Evolutionary conservation across 495 filamentous ascomycete species (phyloP).

Genomic region (Penicillium macrosclerotiorum): DNA sequence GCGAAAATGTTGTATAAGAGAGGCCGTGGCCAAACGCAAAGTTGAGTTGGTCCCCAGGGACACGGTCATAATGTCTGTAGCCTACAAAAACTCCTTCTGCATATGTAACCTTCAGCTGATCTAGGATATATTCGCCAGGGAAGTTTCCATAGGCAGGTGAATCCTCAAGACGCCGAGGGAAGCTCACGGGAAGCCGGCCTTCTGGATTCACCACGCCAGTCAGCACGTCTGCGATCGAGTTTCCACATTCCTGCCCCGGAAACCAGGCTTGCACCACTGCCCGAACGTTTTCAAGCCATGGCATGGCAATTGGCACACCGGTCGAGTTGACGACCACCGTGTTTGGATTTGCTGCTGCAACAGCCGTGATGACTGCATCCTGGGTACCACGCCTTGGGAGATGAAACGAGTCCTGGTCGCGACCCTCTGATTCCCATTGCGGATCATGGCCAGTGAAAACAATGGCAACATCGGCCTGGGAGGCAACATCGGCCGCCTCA

Average conservation of each 20-base stretch:
- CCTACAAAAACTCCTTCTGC: neutral
- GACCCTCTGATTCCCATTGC: conserved; percentile 89
- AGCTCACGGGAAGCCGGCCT: neutral
- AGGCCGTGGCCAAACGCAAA: neutral
- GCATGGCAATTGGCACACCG: neutral
- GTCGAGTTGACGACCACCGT: neutral
- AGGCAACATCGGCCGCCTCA: conserved; percentile 61
- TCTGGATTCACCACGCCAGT: neutral
- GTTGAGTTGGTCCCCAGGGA: neutral
- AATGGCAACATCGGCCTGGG: conserved; percentile 68
- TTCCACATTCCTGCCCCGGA: neutral
- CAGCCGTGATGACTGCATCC: neutral
- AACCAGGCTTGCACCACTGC: neutral
- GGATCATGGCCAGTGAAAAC: conserved; percentile 76
- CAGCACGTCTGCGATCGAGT: neutral
- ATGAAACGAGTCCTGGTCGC: conserved; percentile 81
- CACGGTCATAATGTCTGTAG: neutral
- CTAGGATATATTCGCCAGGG: neutral
- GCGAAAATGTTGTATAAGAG: neutral
- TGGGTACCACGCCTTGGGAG: conserved; percentile 51
- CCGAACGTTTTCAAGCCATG: neutral
- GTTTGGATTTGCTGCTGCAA: neutral
- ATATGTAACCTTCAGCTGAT: neutral
- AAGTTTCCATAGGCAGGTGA: neutral
- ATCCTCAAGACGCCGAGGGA: neutral